Percentiles rank a stretch among this genome's conserved stretches.
phyloP scores from a whole-genome alignment of 257 asterid species.

The Primulina eburnea region DNA sequence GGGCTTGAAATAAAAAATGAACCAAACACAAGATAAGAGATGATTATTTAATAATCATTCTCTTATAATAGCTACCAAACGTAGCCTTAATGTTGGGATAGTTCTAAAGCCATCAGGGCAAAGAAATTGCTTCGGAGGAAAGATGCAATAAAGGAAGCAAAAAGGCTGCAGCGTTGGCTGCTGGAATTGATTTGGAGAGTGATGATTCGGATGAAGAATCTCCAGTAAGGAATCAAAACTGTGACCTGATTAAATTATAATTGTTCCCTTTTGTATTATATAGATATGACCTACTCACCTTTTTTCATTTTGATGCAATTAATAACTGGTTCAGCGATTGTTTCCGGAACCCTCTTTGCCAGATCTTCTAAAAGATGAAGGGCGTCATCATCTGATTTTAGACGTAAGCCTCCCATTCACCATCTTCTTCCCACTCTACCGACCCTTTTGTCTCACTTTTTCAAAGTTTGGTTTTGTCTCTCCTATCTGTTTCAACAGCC shows the following conservation, averaged over 20 bases:
- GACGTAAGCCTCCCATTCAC: constrained; percentile 48
- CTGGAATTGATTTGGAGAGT: constrained; percentile 74
- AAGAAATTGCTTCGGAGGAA: constrained; percentile 58
- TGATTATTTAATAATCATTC: too few relatives aligned
- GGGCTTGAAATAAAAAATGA: too few relatives aligned
- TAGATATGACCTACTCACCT: constrained; percentile 10
- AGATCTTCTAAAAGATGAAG: constrained; percentile 63
- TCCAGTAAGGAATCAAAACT: constrained; percentile 42
- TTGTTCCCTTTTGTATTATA: not conserved
- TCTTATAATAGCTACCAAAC: too few relatives aligned
- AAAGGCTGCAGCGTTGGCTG: constrained; percentile 80
- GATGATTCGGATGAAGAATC: constrained; percentile 80
- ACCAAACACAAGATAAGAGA: too few relatives aligned
- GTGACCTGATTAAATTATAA: constrained; percentile 9
- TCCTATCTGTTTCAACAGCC: not conserved
- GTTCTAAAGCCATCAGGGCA: constrained; percentile 78
- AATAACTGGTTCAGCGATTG: constrained; percentile 37
- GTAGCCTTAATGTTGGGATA: constrained; percentile 26
- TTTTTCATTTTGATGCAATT: constrained; percentile 22
- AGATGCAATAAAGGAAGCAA: constrained; percentile 50
- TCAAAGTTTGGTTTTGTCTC: not conserved
- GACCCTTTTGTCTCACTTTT: not conserved
- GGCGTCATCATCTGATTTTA: constrained; percentile 53
- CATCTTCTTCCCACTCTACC: constrained; percentile 1
- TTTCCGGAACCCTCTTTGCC: constrained; percentile 68